Evolutionary conservation across 352 stramenopile species (phyloP), one percentile per base, ranked within the genome.

Genomic region (Globisporangium camurandrum): DNA sequence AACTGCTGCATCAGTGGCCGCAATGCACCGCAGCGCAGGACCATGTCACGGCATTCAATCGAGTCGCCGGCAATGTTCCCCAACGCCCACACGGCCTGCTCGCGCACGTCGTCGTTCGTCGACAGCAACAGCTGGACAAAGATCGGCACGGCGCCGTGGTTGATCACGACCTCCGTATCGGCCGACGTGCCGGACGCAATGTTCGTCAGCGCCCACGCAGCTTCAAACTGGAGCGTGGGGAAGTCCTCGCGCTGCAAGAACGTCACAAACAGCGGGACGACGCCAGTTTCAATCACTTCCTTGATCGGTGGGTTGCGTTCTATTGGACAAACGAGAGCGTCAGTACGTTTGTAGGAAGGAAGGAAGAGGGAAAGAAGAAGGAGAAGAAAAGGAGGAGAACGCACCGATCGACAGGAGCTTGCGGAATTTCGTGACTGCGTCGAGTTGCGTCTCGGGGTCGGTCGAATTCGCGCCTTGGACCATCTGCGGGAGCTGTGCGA

Each of bases 1-100:
- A 99, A 75, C 62, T 98, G 90, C 59, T 91, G 69, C 17, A 99
- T 69, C 28, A 99, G 64, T 12, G 95, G 92, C 52, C 95, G 78
- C 84, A 99, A 96, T 1, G 93, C 95, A 6, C 94, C 93, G 11
- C 81, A 86, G 57, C 93, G 82, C 16, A 99, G 76, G 0, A 99
- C 96, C 40, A 97, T 77, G 69, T 99, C 96, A 40, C 97, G 83
- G 67, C 93, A 99, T 44, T 96, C 80, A 22, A 95, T 90, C 16
- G 91, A 98, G 70, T 99, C 97, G 30, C 97, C 97, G 19, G 97
- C 95, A 64, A 99, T 99, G 68, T 99, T 99, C 46, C 97, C 97
- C 10, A 99, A 71, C 16, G 97, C 97, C 97, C 97, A 99, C 10
- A 99, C 95, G 1, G 85, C 86, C 48, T 97, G 88, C 61, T 99